These are phyloP conservation scores for Nicotiana undulata DNA, from an alignment of 257 asterid species.

Conservation along the genomic window DNA sequence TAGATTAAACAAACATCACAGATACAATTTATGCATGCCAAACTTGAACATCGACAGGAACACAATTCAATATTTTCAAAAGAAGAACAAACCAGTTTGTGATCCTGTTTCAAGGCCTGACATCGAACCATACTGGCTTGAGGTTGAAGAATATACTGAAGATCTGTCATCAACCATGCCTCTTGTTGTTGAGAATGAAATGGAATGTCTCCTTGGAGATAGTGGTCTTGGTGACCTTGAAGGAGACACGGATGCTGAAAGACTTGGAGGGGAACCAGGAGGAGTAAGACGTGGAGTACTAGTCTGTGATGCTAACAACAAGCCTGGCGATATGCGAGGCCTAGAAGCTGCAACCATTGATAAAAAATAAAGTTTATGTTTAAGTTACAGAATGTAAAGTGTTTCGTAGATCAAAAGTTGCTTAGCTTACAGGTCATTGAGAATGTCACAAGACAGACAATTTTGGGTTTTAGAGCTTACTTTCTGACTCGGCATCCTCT, in stretches of 20 bases:
- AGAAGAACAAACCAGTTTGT: slow-evolving; percentile 50
- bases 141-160: slow-evolving; percentile 43
- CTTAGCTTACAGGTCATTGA: neutral
- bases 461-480: slow-evolving; percentile 17
- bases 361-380: neutral
- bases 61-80: neutral
- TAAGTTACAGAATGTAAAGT: neutral
- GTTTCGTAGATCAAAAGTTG: neutral
- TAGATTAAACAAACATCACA: neutral
- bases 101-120: slow-evolving; percentile 71
- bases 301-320: slow-evolving; percentile 68
- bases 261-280: slow-evolving; percentile 79
- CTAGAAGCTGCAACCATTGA: slow-evolving; percentile 28
- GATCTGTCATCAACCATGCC: slow-evolving; percentile 67
- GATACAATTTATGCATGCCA: neutral
- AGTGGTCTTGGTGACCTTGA: slow-evolving; percentile 60
- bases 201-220: slow-evolving; percentile 84
- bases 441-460: neutral
- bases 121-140: slow-evolving; percentile 62
- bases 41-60: neutral
- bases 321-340: slow-evolving; percentile 55
- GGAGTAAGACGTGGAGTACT: slow-evolving; percentile 84
- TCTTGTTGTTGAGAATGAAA: slow-evolving; percentile 60
- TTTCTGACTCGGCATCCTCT: slow-evolving; percentile 54
- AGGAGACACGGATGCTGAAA: slow-evolving; percentile 80